These are phyloP conservation scores for Fusarium torreyae DNA, from an alignment of 2,329 filamentous ascomycete genomes.

Conservation along the genomic window DNA sequence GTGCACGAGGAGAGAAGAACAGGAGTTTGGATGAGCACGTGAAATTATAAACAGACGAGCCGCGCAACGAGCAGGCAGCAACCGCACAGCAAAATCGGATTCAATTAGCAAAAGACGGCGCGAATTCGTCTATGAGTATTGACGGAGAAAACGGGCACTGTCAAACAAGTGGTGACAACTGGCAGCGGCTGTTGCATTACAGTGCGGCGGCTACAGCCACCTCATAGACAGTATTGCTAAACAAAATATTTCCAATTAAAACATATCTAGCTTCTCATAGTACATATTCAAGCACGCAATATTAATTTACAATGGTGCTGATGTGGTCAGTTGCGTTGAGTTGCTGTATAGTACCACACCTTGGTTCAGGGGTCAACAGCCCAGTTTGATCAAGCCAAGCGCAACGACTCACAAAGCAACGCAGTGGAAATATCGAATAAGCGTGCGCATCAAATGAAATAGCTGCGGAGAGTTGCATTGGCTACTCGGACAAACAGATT, in stretches of 20 bases:
- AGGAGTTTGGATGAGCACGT: constrained; percentile 1
- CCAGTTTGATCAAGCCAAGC: neutral
- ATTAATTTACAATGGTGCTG: neutral
- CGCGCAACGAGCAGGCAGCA: neutral
- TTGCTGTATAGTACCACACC: neutral
- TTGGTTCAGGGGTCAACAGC: neutral
- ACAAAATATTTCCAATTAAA: neutral
- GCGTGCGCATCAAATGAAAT: neutral
- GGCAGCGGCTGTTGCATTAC: neutral
- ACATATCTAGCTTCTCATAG: too few species aligned
- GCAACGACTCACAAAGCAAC: neutral
- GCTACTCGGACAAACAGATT: neutral
- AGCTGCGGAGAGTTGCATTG: neutral
- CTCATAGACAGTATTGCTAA: neutral
- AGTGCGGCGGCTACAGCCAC: neutral
- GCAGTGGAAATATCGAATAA: neutral
- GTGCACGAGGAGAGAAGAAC: constrained; percentile 13
- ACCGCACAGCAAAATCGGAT: neutral
- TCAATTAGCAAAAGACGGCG: neutral
- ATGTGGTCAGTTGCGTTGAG: neutral
- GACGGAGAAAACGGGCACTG: constrained; percentile 4
- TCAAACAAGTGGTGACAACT: constrained; percentile 8
- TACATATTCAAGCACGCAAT: neutral
- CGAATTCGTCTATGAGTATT: constrained; percentile 4
- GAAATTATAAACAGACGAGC: constrained; percentile 19